These are phyloP conservation scores for Tetracladium maxilliforme DNA, from an alignment of 2,329 filamentous ascomycete species.

Conservation along the genomic window DNA sequence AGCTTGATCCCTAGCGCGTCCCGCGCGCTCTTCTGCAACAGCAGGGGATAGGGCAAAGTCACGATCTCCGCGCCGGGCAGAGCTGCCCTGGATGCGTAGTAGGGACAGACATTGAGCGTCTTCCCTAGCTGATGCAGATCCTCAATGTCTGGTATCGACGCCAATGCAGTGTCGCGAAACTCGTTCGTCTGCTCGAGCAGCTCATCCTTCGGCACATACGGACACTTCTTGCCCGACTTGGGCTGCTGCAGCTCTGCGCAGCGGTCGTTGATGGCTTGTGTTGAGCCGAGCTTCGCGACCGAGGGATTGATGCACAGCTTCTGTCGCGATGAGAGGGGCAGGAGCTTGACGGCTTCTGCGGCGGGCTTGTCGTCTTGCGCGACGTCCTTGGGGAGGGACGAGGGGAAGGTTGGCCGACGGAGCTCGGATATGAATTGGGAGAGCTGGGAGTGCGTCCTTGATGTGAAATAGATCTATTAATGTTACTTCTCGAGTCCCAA, in stretches of 20 bases:
- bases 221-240: slow-evolving; percentile 52
- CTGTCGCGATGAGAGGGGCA: slow-evolving; percentile 55
- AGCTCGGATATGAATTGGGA: slow-evolving; percentile 57
- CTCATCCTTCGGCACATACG: slow-evolving; percentile 66
- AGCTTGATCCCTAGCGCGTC: slow-evolving; percentile 79
- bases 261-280: slow-evolving; percentile 81
- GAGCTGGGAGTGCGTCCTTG: slow-evolving; percentile 59
- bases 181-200: slow-evolving; percentile 56
- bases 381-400: slow-evolving; percentile 29
- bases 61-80: slow-evolving; percentile 80
- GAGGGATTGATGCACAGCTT: slow-evolving; percentile 75
- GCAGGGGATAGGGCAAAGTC: slow-evolving; percentile 79
- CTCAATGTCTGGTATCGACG: slow-evolving; percentile 84
- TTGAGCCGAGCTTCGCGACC: slow-evolving; percentile 54
- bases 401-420: slow-evolving; percentile 45
- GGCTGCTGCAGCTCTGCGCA: slow-evolving; percentile 79
- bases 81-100: slow-evolving; percentile 82
- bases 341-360: slow-evolving; percentile 45
- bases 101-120: slow-evolving; percentile 72
- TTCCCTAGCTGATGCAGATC: slow-evolving; percentile 70
- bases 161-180: slow-evolving; percentile 75
- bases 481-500: slow-evolving; percentile 4
- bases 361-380: slow-evolving; percentile 8
- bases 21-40: slow-evolving; percentile 74
- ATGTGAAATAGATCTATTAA: slow-evolving; percentile 49